phyloP scores from a whole-genome alignment of 768 basidiomycete species.

The Russula ochroleuca region DNA sequence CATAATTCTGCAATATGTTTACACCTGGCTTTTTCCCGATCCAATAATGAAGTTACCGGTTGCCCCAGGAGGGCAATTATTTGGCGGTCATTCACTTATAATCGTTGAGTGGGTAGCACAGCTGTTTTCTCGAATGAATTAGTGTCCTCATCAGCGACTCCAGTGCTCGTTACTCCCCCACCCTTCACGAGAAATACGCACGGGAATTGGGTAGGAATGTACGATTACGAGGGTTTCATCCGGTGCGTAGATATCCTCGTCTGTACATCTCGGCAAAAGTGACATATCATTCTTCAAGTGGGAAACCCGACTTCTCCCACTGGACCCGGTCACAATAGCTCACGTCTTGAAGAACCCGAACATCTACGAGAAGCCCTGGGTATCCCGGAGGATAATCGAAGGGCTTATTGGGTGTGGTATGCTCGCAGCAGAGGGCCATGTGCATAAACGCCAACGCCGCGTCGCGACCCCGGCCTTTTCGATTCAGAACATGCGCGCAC shows the following conservation, averaged over 20 bases:
- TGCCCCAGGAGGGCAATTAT: constrained; percentile 10
- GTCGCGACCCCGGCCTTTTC: constrained; percentile 78
- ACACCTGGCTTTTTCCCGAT: constrained; percentile 19
- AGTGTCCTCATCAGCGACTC: background rate
- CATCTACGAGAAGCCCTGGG: constrained; percentile 81
- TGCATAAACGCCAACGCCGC: constrained; percentile 76
- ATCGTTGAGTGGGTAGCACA: constrained; percentile 13
- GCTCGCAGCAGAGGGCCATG: constrained; percentile 71
- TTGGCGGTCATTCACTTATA: constrained; percentile 17
- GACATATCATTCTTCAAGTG: constrained; percentile 42
- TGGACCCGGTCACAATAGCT: constrained; percentile 70
- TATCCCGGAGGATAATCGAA: constrained; percentile 68
- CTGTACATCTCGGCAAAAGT: background rate
- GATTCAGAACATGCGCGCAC: constrained; percentile 65
- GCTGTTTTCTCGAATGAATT: background rate
- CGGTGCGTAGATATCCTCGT: constrained; percentile 45
- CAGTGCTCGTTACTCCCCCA: constrained; percentile 21
- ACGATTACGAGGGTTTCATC: constrained; percentile 61
- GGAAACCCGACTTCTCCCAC: constrained; percentile 73
- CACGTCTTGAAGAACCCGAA: constrained; percentile 70
- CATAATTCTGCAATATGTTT: constrained; percentile 9
- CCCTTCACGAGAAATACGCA: constrained; percentile 39
- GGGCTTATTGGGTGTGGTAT: constrained; percentile 79
- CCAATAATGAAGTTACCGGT: constrained; percentile 20
- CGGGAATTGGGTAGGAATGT: constrained; percentile 64